Base-by-base conservation (phyloP, 2,329 filamentous ascomycete genomes). In the Colletotrichum musicola region DNA sequence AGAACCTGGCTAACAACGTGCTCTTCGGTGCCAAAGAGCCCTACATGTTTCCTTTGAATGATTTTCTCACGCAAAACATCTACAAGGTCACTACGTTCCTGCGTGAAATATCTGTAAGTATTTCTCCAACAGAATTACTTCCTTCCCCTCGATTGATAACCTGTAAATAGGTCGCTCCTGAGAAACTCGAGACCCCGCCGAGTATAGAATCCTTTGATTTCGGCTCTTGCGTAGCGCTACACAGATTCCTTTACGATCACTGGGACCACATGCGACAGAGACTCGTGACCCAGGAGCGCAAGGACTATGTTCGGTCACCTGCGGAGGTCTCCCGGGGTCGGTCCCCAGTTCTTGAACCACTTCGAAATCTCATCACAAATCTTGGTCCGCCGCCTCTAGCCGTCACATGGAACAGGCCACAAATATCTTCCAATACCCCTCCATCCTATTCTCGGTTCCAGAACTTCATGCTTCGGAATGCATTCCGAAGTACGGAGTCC, bases 1-100 rank as follows among this genome's bases (percentile, higher is more conserved):
- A 92, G 73, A 92, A 92, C 73, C 81, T 92, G 42, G 90, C 90
- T 42, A 92, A 92, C 73, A 92, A 92, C 66, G 90, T 92, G 30
- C 81, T 92, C 1, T 92, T 92, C 72, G 90, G 90, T 4, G 89
- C 89, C 40, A 92, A 92, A 76, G 90, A 92, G 74, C 88, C 89
- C 4, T 92, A 91, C 74, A 92, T 92, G 90, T 90, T 89, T 70
- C 89, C 90, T 1, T 79, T 92, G 22, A 92, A 92, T 74, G 86
- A 90, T 66, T 92, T 92, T 69, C 78, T 92, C 22, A 88, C 89
- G 0, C 84, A 90, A 71, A 90, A 92, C 71, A 92, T 92, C 59
- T 91, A 90, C 75, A 81, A 85, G 40, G 88, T 92, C 16, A 92
- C 89, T 2, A 87, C 86, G 0, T 92, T 92, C 72, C 78, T 92